These are phyloP conservation scores for Aspergillus hancockii DNA, from an alignment of 495 filamentous ascomycete genomes.

Conservation along the genomic window DNA sequence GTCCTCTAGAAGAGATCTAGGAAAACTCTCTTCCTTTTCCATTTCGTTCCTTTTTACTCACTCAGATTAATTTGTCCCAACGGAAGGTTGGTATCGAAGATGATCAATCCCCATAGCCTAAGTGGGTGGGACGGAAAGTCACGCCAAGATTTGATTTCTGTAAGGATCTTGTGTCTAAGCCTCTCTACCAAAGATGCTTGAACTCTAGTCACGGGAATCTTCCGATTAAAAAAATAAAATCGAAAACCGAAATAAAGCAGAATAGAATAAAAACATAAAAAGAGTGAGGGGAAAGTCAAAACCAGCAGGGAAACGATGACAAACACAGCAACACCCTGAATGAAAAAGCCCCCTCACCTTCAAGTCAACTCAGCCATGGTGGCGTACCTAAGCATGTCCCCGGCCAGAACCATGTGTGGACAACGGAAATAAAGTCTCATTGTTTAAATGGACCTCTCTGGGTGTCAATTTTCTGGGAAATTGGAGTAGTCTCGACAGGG, in stretches of 20 bases:
- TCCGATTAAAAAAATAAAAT: not conserved
- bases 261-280: constrained; percentile 5
- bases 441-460: not conserved
- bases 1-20: not conserved
- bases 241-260: constrained; percentile 1
- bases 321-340: not conserved
- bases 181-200: constrained; percentile 6
- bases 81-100: not conserved
- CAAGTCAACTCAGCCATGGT: not conserved
- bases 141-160: constrained; percentile 4
- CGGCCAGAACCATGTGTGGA: not conserved
- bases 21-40: not conserved
- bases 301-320: not conserved
- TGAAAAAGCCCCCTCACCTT: not conserved
- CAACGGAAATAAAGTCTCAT: not conserved
- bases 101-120: constrained; percentile 4
- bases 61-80: not conserved
- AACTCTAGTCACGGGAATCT: constrained; percentile 2
- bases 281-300: constrained; percentile 8
- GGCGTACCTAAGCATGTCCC: not conserved
- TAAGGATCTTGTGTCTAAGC: constrained; percentile 14
- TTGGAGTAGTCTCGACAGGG: constrained; percentile 8
- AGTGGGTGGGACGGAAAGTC: constrained; percentile 14
- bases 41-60: not conserved
- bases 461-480: not conserved